phyloP scores from a whole-genome alignment of 2,329 filamentous ascomycete species.

The Metarhizium anisopliae region DNA sequence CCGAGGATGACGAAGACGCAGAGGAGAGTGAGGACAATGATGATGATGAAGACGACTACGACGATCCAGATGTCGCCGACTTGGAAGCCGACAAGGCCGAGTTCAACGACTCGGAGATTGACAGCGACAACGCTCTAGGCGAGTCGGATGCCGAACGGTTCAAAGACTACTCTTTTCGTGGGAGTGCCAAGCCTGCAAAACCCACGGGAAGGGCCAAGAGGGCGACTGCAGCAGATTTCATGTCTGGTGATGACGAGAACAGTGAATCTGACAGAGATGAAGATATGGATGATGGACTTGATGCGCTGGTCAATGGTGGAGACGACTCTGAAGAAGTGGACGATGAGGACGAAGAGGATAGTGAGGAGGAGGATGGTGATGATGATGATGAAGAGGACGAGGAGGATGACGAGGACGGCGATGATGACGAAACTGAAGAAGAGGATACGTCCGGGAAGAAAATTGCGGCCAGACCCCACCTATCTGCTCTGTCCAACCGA shows the following conservation, averaged over 20 bases:
- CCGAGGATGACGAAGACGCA: conserved; percentile 33
- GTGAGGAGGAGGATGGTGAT: conserved; percentile 24
- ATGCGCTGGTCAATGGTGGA: conserved; percentile 22
- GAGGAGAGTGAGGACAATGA: conserved; percentile 27
- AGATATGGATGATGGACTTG: conserved; percentile 29
- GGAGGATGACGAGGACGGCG: conserved; percentile 22
- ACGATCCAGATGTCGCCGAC: conserved; percentile 47
- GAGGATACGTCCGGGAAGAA: conserved; percentile 18
- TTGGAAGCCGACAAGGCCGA: conserved; percentile 40
- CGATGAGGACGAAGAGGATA: conserved; percentile 23
- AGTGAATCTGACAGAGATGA: conserved; percentile 27
- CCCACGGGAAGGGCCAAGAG: conserved; percentile 27
- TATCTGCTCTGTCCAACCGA: conserved; percentile 21
- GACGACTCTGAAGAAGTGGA: conserved; percentile 25
- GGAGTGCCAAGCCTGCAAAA: conserved; percentile 43
- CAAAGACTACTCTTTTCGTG: conserved; percentile 58
- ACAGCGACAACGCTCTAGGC: conserved; percentile 63
- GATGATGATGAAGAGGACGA: conserved; percentile 28
- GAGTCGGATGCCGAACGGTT: conserved; percentile 80
- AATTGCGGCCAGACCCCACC: conserved; percentile 22
- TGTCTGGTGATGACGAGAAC: conserved; percentile 35
- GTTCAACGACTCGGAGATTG: conserved; percentile 52
- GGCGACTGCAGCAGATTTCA: conserved; percentile 48
- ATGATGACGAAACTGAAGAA: conserved; percentile 22
- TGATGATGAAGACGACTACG: conserved; percentile 42